Evolutionary conservation across 495 filamentous ascomycete genomes (phyloP).

Genomic region (Annulohypoxylon stygium): DNA sequence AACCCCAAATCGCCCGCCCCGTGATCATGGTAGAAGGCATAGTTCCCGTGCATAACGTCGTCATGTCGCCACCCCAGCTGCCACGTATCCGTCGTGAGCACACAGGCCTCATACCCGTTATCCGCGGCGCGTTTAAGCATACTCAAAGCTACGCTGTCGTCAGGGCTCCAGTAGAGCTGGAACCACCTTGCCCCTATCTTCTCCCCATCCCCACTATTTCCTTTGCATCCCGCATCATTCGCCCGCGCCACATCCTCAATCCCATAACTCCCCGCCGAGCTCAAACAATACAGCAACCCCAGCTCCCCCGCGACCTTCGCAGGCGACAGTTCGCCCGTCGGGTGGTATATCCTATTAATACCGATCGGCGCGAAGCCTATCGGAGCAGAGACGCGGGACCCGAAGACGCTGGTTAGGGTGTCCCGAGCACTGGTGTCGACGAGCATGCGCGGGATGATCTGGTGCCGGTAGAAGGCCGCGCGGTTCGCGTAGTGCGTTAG

Average conservation of each 20-base stretch:
- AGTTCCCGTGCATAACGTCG: slow-evolving; percentile 69
- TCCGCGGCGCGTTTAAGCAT: slow-evolving; percentile 67
- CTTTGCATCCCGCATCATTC: slow-evolving; percentile 58
- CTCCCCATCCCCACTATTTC: no score
- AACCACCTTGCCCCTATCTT: slow-evolving; percentile 44
- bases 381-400: slow-evolving; percentile 69
- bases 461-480: slow-evolving; percentile 76
- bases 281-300: slow-evolving; percentile 67
- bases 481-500: slow-evolving; percentile 76
- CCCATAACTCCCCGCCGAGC: slow-evolving; percentile 68
- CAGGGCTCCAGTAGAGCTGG: slow-evolving; percentile 75
- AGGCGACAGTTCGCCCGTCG: slow-evolving; percentile 68
- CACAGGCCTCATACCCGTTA: slow-evolving; percentile 68
- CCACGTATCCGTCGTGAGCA: slow-evolving; percentile 76
- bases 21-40: slow-evolving; percentile 70
- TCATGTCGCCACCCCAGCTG: slow-evolving; percentile 75
- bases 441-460: slow-evolving; percentile 72
- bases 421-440: slow-evolving; percentile 72
- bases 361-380: slow-evolving; percentile 76
- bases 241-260: slow-evolving; percentile 72
- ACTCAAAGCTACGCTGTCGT: slow-evolving; percentile 69
- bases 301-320: slow-evolving; percentile 70
- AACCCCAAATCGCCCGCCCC: slow-evolving; percentile 65
- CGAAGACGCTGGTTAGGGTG: slow-evolving; percentile 71
- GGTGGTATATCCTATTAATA: slow-evolving; percentile 75